phyloP scores from a whole-genome alignment of 495 filamentous ascomycete genomes.

The Neohortaea acidophila region DNA sequence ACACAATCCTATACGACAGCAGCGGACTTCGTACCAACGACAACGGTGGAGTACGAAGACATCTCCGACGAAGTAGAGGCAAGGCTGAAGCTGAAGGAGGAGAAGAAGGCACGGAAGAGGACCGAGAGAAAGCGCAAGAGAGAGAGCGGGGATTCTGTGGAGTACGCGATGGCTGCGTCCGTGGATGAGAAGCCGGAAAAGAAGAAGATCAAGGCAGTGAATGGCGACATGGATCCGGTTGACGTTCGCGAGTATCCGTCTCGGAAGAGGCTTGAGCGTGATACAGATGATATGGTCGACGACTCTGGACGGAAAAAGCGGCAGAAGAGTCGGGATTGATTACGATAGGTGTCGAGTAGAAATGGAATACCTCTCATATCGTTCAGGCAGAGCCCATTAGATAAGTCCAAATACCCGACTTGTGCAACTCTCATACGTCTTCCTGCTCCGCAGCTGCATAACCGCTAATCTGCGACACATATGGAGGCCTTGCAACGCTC shows the following conservation, averaged over 20 bases:
- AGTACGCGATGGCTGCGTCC: background rate
- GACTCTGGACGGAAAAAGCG: background rate
- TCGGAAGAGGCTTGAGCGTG: background rate
- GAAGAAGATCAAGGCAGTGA: slow-evolving; percentile 1
- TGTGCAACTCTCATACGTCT: too few species aligned
- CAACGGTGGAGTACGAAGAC: slow-evolving; percentile 27
- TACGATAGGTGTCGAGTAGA: too few species aligned
- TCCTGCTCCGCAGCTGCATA: too few species aligned
- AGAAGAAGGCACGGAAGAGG: slow-evolving; percentile 18
- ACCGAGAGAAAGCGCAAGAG: slow-evolving; percentile 25
- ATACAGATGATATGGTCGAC: background rate
- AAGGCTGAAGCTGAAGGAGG: slow-evolving; percentile 25
- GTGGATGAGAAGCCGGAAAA: background rate
- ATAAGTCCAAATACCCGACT: too few species aligned
- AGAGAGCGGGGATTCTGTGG: slow-evolving; percentile 11
- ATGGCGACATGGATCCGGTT: background rate
- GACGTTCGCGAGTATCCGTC: background rate
- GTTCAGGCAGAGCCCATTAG: too few species aligned
- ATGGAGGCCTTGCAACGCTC: too few species aligned
- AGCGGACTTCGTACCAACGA: too few species aligned
- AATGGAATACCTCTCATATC: too few species aligned
- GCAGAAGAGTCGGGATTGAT: background rate
- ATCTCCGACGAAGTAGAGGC: slow-evolving; percentile 27
- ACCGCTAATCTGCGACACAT: too few species aligned
- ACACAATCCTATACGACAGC: too few species aligned